Evolutionary conservation across 495 filamentous ascomycete species (phyloP).

Genomic region (Apodospora peruviana): DNA sequence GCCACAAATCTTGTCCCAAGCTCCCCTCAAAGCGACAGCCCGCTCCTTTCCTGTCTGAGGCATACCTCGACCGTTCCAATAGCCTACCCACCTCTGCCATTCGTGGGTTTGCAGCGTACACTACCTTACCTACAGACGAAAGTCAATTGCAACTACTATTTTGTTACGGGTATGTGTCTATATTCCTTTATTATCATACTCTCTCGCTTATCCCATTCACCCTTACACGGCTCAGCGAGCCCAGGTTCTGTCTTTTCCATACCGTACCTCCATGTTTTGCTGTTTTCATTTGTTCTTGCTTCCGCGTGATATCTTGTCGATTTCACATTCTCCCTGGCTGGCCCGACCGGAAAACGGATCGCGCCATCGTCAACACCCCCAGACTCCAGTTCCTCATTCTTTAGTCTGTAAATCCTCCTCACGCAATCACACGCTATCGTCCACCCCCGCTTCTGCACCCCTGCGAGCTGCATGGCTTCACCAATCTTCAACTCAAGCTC

Average conservation of each 20-base stretch:
- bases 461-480: slow-evolving; percentile 16
- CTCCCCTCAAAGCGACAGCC: background rate
- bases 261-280: background rate
- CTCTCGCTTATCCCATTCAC: no score
- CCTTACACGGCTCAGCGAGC: no score
- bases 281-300: background rate
- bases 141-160: slow-evolving; percentile 2
- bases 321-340: background rate
- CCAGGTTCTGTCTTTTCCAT: no score
- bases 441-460: slow-evolving; percentile 30
- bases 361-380: background rate
- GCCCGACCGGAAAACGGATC: background rate
- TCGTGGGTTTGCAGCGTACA: background rate
- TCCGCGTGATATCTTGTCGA: slow-evolving; percentile 1
- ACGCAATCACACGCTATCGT: slow-evolving; percentile 34
- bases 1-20: no score
- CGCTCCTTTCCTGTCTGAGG: slow-evolving; percentile 9
- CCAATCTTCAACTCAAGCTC: slow-evolving; percentile 14
- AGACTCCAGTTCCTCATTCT: slow-evolving; percentile 8
- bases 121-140: no score
- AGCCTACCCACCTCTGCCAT: background rate
- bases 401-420: slow-evolving; percentile 26
- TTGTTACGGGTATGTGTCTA: background rate
- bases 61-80: no score
- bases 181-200: no score